Percentiles rank a stretch among this genome's conserved stretches.
Conservation (phyloP, 768 basidiomycete species). For the Tricholoma matsutake region DNA sequence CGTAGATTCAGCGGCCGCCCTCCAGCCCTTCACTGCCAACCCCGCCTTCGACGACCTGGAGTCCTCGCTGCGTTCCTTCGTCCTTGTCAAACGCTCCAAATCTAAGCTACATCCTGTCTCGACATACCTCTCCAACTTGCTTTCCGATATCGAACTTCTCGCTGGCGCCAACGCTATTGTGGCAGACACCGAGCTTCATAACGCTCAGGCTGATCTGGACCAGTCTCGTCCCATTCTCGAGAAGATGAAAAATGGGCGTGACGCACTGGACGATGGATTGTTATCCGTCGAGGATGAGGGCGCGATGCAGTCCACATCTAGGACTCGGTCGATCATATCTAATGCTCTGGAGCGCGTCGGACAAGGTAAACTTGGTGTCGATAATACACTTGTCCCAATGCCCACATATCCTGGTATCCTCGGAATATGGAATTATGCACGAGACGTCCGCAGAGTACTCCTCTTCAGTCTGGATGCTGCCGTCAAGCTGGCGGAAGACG, state of each 20-base stretch:
- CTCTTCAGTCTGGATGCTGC: conserved; percentile 80
- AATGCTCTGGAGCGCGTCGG: conserved; percentile 75
- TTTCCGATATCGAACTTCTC: conserved; percentile 86
- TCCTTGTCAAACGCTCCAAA: conserved; percentile 92
- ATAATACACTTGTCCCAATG: conserved; percentile 43
- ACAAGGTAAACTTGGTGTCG: conserved; percentile 67
- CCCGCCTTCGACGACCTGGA: conserved; percentile 86
- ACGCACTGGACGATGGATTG: conserved; percentile 74
- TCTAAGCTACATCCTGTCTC: conserved; percentile 93
- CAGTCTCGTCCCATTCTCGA: conserved; percentile 79
- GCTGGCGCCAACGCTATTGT: conserved; percentile 82
- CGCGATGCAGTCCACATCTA: conserved; percentile 46
- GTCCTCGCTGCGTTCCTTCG: conserved; percentile 87
- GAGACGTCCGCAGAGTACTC: conserved; percentile 73
- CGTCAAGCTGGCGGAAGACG: conserved; percentile 77
- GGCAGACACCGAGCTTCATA: conserved; percentile 73
- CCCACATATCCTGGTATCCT: conserved; percentile 84
- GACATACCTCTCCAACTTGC: conserved; percentile 87
- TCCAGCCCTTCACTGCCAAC: conserved; percentile 62
- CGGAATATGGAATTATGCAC: conserved; percentile 81
- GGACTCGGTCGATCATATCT: conserved; percentile 57
- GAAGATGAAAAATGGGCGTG: conserved; percentile 75
- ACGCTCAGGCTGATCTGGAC: conserved; percentile 67
- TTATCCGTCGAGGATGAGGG: conserved; percentile 78
- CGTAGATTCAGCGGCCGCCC: conserved; percentile 84